A percentile compares a stretch with the other conserved stretches of the same genome.
These are phyloP conservation scores for Ceratobasidium sp. DNA, from an alignment of 1,284 basidiomycete genomes.

Conservation along the genomic window DNA sequence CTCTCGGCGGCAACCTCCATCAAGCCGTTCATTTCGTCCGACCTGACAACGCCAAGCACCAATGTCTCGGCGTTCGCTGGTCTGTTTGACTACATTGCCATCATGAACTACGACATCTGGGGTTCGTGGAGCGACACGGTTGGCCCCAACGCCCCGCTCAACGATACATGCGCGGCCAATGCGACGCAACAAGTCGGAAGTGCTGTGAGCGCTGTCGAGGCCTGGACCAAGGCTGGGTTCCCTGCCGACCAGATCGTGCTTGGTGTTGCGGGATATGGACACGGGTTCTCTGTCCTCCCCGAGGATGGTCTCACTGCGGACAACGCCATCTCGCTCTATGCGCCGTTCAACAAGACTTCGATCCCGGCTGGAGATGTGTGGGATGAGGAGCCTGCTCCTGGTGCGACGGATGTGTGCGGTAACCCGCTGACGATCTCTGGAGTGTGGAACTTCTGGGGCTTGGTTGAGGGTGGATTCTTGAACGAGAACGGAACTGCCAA, in stretches of 20 bases:
- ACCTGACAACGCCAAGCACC: constrained; percentile 49
- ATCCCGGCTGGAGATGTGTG: constrained; percentile 63
- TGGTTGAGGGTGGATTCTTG: constrained; percentile 63
- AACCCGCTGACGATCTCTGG: constrained; percentile 53
- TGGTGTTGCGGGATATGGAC: constrained; percentile 53
- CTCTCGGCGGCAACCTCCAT: constrained; percentile 56
- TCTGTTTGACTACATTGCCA: constrained; percentile 57
- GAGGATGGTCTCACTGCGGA: constrained; percentile 20
- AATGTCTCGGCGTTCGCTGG: constrained; percentile 55
- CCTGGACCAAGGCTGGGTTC: constrained; percentile 57
- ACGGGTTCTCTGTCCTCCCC: constrained; percentile 3
- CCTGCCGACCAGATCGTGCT: constrained; percentile 57
- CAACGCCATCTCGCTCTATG: constrained; percentile 49
- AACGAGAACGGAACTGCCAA: constrained; percentile 55
- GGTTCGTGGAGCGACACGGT: constrained; percentile 51
- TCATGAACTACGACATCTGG: constrained; percentile 63
- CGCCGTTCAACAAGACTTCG: constrained; percentile 55
- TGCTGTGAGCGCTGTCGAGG: constrained; percentile 49
- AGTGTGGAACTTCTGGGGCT: constrained; percentile 64
- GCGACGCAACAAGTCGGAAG: constrained; percentile 44
- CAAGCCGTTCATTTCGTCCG: constrained; percentile 52
- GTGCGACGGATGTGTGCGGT: constrained; percentile 60
- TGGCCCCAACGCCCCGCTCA: constrained; percentile 58
- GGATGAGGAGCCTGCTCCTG: constrained; percentile 55
- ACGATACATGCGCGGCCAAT: constrained; percentile 52